These are phyloP conservation scores for Myotisia sp. DNA, from an alignment of 2,329 filamentous ascomycete species.

Conservation along the genomic window DNA sequence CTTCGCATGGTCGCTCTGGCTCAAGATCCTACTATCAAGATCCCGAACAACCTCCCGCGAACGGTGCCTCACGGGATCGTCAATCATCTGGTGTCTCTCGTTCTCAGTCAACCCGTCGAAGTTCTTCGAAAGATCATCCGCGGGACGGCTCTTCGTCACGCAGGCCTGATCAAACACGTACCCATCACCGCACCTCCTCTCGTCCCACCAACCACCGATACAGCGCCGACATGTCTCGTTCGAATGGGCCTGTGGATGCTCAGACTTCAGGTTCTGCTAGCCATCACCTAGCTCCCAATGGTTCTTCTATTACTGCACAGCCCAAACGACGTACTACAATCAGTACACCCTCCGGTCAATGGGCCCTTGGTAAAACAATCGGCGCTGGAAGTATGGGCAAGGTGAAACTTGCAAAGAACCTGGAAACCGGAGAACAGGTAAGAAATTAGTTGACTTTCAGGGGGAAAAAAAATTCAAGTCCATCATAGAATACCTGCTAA, in stretches of 20 bases:
- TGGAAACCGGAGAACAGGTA: constrained; percentile 83
- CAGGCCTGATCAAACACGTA: constrained; percentile 43
- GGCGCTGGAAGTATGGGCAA: constrained; percentile 98
- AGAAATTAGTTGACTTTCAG: too few species aligned
- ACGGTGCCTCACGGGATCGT: constrained; percentile 53
- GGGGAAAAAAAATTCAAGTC: constrained; percentile 4
- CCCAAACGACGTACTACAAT: constrained; percentile 60
- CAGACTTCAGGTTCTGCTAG: constrained; percentile 38
- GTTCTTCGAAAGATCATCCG: constrained; percentile 48
- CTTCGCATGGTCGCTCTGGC: constrained; percentile 23
- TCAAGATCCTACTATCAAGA: constrained; percentile 31
- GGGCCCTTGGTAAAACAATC: constrained; percentile 91
- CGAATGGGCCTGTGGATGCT: constrained; percentile 39
- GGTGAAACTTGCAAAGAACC: constrained; percentile 85
- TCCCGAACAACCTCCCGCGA: constrained; percentile 35
- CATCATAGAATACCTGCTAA: too few species aligned
- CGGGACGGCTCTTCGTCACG: constrained; percentile 28
- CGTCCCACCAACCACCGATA: constrained; percentile 29
- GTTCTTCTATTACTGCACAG: constrained; percentile 24
- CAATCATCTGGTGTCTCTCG: constrained; percentile 55
- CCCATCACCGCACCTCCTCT: constrained; percentile 28
- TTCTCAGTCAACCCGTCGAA: constrained; percentile 43
- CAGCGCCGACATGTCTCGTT: constrained; percentile 32
- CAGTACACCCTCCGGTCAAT: constrained; percentile 77
- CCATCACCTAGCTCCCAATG: constrained; percentile 20